Base-by-base conservation (phyloP, 2,329 filamentous ascomycete species). In the Xylariomycetidae sp. region DNA sequence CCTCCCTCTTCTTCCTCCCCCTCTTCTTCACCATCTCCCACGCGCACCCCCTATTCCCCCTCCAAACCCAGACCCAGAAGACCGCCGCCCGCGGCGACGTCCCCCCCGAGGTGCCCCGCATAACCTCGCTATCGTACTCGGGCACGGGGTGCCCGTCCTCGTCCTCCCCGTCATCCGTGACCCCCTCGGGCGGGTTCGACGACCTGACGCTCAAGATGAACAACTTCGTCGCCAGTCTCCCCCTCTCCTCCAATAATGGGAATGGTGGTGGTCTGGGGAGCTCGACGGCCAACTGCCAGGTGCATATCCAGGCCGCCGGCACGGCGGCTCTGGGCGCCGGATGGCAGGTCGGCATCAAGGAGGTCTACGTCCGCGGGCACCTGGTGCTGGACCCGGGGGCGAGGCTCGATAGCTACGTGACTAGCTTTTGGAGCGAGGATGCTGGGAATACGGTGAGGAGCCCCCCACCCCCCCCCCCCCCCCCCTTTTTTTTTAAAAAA, bases 331-430 rank as follows among this genome's bases (percentile, higher is more conserved):
- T n/a, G n/a, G n/a, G n/a, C n/a, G 37, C 54, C 3, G 62, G 62
- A 6, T 65, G 61, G 61, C 62, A 65, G 53, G 49, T 62, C 25
- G 55, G 57, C 25, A 42, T 65, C 33, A 44, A 48, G 23, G 50
- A 54, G 30, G 59, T 59, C 15, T 42, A 34, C 14, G 53, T 62
- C 27, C 43, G 41, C 16, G 61, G 61, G 9, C 56, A 54, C 36
- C 42, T 58, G 14, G 44, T 50, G 2, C 51, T 64, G 6, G 46
- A 51, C 22, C 53, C 60, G 1, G 58, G 58, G 18, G 54, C 58
- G 0, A 27, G 36, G 11, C 34, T 64, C 17, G 51, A 56, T 11
- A 59, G 57, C 37, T 63, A 49, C 38, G 52, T 60, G 18, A 55
- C 53, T 8, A 55, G 51, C 30, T 65, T 51, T 31, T 65, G 57